Evolutionary conservation across 2,329 filamentous ascomycete genomes (phyloP).

Genomic region (Pseudocercospora vitis): DNA sequence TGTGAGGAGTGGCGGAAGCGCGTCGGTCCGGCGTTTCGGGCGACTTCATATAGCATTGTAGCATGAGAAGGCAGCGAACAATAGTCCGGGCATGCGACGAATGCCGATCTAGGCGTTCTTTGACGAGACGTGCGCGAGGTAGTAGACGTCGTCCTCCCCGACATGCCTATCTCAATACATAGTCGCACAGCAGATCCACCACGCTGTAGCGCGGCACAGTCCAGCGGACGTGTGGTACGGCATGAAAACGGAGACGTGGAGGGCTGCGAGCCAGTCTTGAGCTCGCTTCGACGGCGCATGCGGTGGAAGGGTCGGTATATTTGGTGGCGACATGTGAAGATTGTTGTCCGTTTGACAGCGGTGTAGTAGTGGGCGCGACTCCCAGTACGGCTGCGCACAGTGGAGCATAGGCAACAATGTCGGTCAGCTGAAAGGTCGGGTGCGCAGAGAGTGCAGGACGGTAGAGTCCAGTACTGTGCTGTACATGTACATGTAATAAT

Average conservation of each 20-base stretch:
- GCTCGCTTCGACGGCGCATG: not conserved
- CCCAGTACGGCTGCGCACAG: not conserved
- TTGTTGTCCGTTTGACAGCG: too few species aligned
- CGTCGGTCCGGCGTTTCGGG: conserved; percentile 8
- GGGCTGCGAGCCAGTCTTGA: not conserved
- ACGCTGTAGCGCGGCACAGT: too few species aligned
- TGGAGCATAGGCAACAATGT: not conserved
- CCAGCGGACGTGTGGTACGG: not conserved
- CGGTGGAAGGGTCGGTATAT: not conserved
- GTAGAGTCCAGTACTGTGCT: too few species aligned
- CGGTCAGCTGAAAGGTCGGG: conserved; percentile 15
- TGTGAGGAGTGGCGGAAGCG: conserved; percentile 28
- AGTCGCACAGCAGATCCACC: not conserved
- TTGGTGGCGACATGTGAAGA: too few species aligned
- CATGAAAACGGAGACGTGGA: conserved; percentile 4
- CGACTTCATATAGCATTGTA: conserved; percentile 3
- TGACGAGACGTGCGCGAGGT: too few species aligned
- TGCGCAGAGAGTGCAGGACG: too few species aligned
- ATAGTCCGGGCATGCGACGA: not conserved
- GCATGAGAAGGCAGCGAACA: not conserved
- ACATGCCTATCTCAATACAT: not conserved
- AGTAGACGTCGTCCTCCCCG: not conserved
- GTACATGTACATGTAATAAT: too few species aligned
- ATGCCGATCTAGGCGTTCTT: not conserved
- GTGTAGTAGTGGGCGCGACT: not conserved